Percentiles rank a stretch among this genome's conserved stretches.
Conservation (phyloP, 495 filamentous ascomycete genomes). For the Cercophora newfieldiana region DNA sequence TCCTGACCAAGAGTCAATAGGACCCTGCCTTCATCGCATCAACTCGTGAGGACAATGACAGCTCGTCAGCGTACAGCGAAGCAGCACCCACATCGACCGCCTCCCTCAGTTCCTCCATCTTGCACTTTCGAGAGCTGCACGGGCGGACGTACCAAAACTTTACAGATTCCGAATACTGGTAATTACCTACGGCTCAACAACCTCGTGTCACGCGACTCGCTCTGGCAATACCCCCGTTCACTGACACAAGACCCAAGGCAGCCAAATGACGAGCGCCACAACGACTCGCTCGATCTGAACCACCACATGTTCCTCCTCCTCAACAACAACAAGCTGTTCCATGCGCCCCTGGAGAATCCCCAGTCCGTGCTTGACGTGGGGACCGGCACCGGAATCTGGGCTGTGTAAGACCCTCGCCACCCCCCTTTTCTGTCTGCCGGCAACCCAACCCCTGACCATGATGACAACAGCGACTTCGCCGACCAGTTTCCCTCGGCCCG, state of each 20-base stretch:
- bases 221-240: not conserved
- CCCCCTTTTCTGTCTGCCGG: not conserved
- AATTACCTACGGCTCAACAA: too few relatives aligned
- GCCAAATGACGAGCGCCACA: constrained; percentile 38
- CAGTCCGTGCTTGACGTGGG: constrained; percentile 29
- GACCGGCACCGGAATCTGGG: not conserved
- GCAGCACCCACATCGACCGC: not conserved
- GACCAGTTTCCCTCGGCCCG: constrained; percentile 52
- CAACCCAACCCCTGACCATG: not conserved
- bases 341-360: constrained; percentile 53
- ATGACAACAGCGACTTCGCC: constrained; percentile 48
- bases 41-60: not conserved
- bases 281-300: constrained; percentile 37
- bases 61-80: not conserved
- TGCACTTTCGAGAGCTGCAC: constrained; percentile 30
- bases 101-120: constrained; percentile 35
- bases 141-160: constrained; percentile 29
- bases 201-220: too few relatives aligned
- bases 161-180: constrained; percentile 10
- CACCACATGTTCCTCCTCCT: constrained; percentile 39
- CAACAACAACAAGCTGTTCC: constrained; percentile 17
- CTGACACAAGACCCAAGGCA: constrained; percentile 14
- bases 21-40: not conserved
- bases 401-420: not conserved
- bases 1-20: too few relatives aligned